Evolutionary conservation across 352 stramenopile genomes (phyloP), one percentile per base, ranked within the genome.

Genomic region (Pseudoperonospora humuli): DNA sequence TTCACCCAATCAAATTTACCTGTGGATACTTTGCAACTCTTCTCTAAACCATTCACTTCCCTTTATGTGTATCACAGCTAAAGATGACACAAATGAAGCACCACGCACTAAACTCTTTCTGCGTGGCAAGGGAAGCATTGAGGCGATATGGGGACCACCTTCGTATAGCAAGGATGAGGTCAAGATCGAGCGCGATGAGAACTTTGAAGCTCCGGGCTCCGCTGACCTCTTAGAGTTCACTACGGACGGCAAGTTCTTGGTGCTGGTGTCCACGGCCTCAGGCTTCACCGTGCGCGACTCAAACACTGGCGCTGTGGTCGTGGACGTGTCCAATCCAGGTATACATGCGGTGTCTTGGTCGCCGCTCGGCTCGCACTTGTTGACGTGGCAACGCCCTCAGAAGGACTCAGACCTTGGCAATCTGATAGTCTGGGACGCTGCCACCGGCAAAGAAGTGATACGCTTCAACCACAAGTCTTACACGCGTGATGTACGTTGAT

Each of bases 401-500:
- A 89, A 91, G 55, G 77, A 87, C 26, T 64, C 64, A 25, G 60
- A 75, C 15, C 43, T 57, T 1, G 78, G 80, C 38, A 95, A 95
- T 48, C 57, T 95, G 20, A 77, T 92, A 24, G 74, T 95, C 3
- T 95, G 84, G 84, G 58, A 89, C 29, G 61, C 64, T 2, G 33
- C 57, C 3, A 70, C 66, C 0, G 84, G 84, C 34, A 56, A 66
- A 10, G 67, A 77, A 19, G 54, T 89, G 27, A 62, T 67, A 7
- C 75, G 80, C 24, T 91, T 95, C 47, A 78, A 81, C 35, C 85
- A 96, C 42, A 95, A 95, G 59, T 73, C 57, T 17, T 89, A 89
- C 60, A 78, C 78, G 0, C 65, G 75, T 38, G 81, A 90, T 29
- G 80, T 92, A 64, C 36, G 71, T 71, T 2, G 24, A 14, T n/a